Conservation (phyloP, 2,329 filamentous ascomycete species). For the Capronia epimyces region DNA sequence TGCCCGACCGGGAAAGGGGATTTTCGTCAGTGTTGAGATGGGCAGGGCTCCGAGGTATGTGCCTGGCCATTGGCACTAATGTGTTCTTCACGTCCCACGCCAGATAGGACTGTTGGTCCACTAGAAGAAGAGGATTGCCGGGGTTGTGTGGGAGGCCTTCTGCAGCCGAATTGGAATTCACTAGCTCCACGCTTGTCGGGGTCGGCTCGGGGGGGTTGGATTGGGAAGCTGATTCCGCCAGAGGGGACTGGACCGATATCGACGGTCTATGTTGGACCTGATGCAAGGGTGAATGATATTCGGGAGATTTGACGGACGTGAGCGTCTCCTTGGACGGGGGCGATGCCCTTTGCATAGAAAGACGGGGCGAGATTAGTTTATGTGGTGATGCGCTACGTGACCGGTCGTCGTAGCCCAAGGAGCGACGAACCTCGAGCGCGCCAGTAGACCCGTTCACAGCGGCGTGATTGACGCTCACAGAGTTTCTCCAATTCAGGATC, state of each 20-base stretch:
- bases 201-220: too few relatives aligned
- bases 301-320: conserved; percentile 6
- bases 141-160: conserved; percentile 10
- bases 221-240: conserved; percentile 96
- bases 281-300: conserved; percentile 16
- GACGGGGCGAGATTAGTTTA: conserved; percentile 18
- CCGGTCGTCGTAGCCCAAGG: conserved; percentile 14
- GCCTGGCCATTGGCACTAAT: conserved; percentile 25
- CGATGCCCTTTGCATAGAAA: conserved; percentile 15
- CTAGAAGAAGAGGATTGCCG: conserved; percentile 22
- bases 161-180: conserved; percentile 12
- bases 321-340: conserved; percentile 9
- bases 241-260: conserved; percentile 49
- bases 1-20: conserved; percentile 21
- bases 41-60: conserved; percentile 23
- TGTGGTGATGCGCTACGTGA: conserved; percentile 23
- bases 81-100: conserved; percentile 25
- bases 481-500: conserved; percentile 83
- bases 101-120: conserved; percentile 24
- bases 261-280: conserved; percentile 17
- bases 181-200: not conserved
- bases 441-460: conserved; percentile 34
- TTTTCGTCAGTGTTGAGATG: conserved; percentile 17
- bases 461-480: conserved; percentile 52
- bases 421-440: conserved; percentile 15